Percentiles rank a stretch among this genome's conserved stretches.
Conservation (phyloP, 202 grass and related monocot species). For the Zoysia matrella region DNA sequence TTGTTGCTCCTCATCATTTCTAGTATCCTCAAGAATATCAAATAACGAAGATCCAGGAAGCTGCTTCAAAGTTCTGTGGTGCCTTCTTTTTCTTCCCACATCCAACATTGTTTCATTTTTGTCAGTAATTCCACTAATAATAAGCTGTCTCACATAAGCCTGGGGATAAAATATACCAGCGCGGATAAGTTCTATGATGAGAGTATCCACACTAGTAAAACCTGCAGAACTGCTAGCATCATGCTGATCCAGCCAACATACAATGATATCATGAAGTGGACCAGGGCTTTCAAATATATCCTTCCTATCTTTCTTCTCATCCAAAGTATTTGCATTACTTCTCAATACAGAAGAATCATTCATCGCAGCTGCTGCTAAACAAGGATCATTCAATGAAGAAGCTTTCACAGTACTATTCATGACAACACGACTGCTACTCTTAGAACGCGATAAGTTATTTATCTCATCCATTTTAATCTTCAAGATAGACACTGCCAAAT, state of each 20-base stretch:
- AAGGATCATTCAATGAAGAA: constrained; percentile 55
- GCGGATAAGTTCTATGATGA: constrained; percentile 82
- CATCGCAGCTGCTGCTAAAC: constrained; percentile 39
- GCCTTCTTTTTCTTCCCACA: constrained; percentile 79
- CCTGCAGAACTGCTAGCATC: constrained; percentile 78
- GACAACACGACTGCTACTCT: constrained; percentile 45
- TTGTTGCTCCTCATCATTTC: constrained; percentile 55
- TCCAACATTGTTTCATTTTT: constrained; percentile 70
- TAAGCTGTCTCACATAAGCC: constrained; percentile 96
- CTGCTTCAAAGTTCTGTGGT: constrained; percentile 89
- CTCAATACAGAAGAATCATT: constrained; percentile 47
- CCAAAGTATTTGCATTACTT: constrained; percentile 50
- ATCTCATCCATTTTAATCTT: constrained; percentile 94
- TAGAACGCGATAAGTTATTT: constrained; percentile 61
- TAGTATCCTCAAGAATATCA: constrained; percentile 84
- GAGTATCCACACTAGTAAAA: constrained; percentile 70
- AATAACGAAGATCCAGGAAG: constrained; percentile 75
- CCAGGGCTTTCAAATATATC: constrained; percentile 90
- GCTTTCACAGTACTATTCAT: constrained; percentile 32
- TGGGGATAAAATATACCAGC: constrained; percentile 91
- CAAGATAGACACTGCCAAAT: constrained; percentile 83
- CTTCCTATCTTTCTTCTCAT: constrained; percentile 68
- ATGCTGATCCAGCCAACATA: constrained; percentile 99
- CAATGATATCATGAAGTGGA: constrained; percentile 93
- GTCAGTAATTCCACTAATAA: constrained; percentile 89